Percentiles rank a stretch among this genome's conserved stretches.
phyloP scores from a whole-genome alignment of 2,329 filamentous ascomycete genomes.

The Xylariaceae sp. region DNA sequence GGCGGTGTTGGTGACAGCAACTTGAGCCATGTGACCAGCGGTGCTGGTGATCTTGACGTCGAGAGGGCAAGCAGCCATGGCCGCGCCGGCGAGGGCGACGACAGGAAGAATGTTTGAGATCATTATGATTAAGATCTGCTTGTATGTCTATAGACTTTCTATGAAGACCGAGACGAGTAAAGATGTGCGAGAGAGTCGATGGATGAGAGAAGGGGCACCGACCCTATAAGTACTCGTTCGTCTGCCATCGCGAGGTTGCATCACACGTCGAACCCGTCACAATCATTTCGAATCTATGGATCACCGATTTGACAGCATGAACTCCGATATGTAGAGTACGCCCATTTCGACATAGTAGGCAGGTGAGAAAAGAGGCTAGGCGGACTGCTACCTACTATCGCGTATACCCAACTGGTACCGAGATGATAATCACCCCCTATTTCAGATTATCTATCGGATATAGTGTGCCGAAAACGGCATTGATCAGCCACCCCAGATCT shows the following conservation, averaged over 20 bases:
- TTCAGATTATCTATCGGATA: background rate
- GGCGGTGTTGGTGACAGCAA: conserved; percentile 21
- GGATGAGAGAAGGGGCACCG: background rate
- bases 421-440: background rate
- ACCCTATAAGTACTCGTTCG: conserved; percentile 14
- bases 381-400: too few species aligned
- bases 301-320: background rate
- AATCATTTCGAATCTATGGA: too few species aligned
- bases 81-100: conserved; percentile 19
- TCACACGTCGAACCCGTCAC: background rate
- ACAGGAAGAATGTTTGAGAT: conserved; percentile 20
- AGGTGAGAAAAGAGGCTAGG: background rate
- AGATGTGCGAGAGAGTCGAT: background rate
- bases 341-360: conserved; percentile 8
- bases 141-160: background rate
- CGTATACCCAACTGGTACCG: background rate
- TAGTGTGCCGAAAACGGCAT: background rate
- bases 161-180: background rate
- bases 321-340: conserved; percentile 8
- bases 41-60: conserved; percentile 19
- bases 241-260: conserved; percentile 1
- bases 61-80: conserved; percentile 22
- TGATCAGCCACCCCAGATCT: background rate
- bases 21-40: conserved; percentile 15
- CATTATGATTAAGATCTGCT: conserved; percentile 12